Percentiles rank a stretch among this genome's conserved stretches.
Conservation (phyloP, 2,329 filamentous ascomycete genomes). For the Passalora sequoiae region DNA sequence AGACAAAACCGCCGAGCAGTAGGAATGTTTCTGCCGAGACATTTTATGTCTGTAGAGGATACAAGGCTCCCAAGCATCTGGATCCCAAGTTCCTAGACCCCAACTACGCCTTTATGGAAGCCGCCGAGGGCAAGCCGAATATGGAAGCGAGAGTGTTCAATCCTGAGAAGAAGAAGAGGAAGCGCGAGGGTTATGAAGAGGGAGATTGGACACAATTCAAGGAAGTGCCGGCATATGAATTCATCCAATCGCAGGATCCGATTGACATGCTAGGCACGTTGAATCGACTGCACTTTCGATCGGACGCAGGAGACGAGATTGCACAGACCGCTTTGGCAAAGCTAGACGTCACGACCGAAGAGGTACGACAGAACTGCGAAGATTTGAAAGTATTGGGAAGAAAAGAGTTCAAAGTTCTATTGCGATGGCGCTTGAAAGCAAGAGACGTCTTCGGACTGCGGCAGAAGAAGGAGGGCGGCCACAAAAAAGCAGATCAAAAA, state of each 20-base stretch:
- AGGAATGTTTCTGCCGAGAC: constrained; percentile 97
- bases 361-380: constrained; percentile 70
- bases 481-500: constrained; percentile 30
- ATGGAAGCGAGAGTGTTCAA: constrained; percentile 99
- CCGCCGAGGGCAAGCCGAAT: constrained; percentile 79
- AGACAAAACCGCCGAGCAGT: constrained; percentile 92
- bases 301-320: constrained; percentile 69
- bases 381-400: constrained; percentile 87
- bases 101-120: constrained; percentile 82
- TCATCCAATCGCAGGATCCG: constrained; percentile 88
- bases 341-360: constrained; percentile 77
- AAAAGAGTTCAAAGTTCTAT: constrained; percentile 85
- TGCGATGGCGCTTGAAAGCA: constrained; percentile 85
- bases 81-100: constrained; percentile 91
- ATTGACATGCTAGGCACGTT: constrained; percentile 83
- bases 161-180: constrained; percentile 93
- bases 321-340: constrained; percentile 80
- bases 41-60: constrained; percentile 93
- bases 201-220: constrained; percentile 92
- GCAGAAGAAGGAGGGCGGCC: constrained; percentile 57
- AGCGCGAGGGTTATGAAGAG: constrained; percentile 96
- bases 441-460: constrained; percentile 86
- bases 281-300: constrained; percentile 78
- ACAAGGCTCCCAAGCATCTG: constrained; percentile 87
- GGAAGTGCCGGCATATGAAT: constrained; percentile 80